phyloP scores from a whole-genome alignment of 768 basidiomycete species.

The Coprinopsis sp. region DNA sequence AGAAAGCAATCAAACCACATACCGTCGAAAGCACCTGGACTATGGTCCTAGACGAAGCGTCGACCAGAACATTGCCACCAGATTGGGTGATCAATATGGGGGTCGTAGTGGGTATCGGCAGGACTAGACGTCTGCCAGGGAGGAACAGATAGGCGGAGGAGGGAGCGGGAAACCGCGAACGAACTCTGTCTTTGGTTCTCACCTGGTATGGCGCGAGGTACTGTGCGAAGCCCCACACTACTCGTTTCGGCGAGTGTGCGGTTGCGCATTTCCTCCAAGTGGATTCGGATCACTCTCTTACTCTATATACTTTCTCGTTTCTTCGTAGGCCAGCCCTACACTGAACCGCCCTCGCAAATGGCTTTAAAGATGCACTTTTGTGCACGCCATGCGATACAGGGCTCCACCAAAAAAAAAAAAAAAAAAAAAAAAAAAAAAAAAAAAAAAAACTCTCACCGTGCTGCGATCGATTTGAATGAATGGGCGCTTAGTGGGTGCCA shows the following conservation, averaged over 20 bases:
- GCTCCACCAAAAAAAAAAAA: too few species aligned
- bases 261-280: background rate
- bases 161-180: background rate
- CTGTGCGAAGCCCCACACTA: slow-evolving; percentile 3
- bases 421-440: too few species aligned
- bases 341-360: too few species aligned
- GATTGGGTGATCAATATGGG: background rate
- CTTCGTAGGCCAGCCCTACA: too few species aligned
- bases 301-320: too few species aligned
- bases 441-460: too few species aligned
- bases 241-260: background rate
- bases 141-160: background rate
- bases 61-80: background rate
- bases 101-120: slow-evolving; percentile 7
- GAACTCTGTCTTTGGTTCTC: background rate
- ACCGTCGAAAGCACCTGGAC: background rate
- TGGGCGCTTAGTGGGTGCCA: too few species aligned
- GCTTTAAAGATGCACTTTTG: too few species aligned
- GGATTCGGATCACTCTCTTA: background rate
- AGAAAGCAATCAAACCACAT: background rate
- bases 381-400: too few species aligned
- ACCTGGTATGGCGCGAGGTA: background rate
- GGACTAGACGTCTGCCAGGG: slow-evolving; percentile 2
- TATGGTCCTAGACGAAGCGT: background rate
- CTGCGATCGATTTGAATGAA: too few species aligned